A percentile compares a stretch with the other conserved stretches of the same genome.
phyloP scores from a whole-genome alignment of 2,329 filamentous ascomycete genomes.

The Sporothrix pallida region DNA sequence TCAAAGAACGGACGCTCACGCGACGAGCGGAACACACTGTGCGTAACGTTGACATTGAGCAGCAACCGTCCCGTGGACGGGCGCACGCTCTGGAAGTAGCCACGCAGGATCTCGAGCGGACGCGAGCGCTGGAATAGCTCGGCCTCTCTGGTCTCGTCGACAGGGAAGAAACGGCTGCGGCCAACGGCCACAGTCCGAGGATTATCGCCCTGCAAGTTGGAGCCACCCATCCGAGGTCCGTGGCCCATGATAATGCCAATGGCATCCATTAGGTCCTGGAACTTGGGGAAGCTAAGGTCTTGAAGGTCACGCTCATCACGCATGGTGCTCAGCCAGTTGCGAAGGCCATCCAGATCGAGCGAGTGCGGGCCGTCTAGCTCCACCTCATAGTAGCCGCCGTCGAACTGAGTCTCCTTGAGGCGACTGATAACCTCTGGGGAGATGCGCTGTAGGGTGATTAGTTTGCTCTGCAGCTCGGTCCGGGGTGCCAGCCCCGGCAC shows the following conservation, averaged over 20 bases:
- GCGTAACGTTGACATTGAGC: constrained; percentile 61
- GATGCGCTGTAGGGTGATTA: constrained; percentile 35
- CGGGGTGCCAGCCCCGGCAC: constrained; percentile 43
- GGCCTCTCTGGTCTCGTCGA: constrained; percentile 43
- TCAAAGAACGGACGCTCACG: constrained; percentile 25
- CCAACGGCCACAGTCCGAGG: constrained; percentile 48
- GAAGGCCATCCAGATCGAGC: constrained; percentile 50
- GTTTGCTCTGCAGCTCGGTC: constrained; percentile 37
- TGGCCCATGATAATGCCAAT: constrained; percentile 60
- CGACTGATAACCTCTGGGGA: constrained; percentile 15
- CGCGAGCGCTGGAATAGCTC: constrained; percentile 41
- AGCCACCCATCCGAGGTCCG: constrained; percentile 47
- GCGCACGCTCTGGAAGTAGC: constrained; percentile 62
- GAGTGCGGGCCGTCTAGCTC: constrained; percentile 51
- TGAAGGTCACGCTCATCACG: constrained; percentile 45
- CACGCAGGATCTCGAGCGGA: constrained; percentile 50
- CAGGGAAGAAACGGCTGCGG: constrained; percentile 56
- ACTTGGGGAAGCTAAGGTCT: constrained; percentile 55
- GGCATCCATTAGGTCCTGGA: constrained; percentile 55
- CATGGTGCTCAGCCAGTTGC: constrained; percentile 54
- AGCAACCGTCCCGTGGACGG: constrained; percentile 60
- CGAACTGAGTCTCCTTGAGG: constrained; percentile 31
- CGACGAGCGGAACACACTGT: constrained; percentile 56
- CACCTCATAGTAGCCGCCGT: constrained; percentile 43
- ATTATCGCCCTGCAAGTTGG: constrained; percentile 34